Evolutionary conservation across 345 rosid species (phyloP).

Genomic region (Salix brachista): DNA sequence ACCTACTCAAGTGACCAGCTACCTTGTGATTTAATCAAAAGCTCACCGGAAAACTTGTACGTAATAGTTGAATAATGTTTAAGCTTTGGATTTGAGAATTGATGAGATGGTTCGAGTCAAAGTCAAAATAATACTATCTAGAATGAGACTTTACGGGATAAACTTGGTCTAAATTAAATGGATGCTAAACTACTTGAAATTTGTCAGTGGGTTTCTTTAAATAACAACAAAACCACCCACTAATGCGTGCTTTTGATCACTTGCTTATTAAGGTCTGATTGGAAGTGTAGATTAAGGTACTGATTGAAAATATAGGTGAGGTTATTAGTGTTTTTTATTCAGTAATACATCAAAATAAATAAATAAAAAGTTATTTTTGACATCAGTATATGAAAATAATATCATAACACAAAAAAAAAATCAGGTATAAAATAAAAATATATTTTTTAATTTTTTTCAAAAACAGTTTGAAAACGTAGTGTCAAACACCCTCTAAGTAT

Average conservation of each 20-base stretch:
- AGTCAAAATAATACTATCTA: neutral
- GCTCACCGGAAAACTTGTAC: neutral
- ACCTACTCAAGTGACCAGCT: neutral
- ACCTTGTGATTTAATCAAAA: neutral
- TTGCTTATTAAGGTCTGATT: neutral
- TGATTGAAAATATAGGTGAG: no score
- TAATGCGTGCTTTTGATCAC: neutral
- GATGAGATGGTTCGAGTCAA: neutral
- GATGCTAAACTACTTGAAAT: neutral
- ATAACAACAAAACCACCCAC: neutral
- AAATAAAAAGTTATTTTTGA: no score
- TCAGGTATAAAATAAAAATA: no score
- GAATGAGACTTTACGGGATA: neutral
- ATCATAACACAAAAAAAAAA: no score
- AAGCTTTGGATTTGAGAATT: neutral
- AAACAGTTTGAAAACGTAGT: no score
- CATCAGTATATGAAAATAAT: no score
- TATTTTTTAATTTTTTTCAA: no score
- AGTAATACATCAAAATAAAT: no score
- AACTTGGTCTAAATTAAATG: constrained; percentile 10
- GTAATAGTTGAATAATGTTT: neutral
- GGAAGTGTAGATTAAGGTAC: no score
- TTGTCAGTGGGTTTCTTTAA: neutral
- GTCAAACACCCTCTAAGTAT: neutral
- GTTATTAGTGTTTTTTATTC: no score